phyloP scores from a whole-genome alignment of 2,329 filamentous ascomycete species.

The Alternaria triticimaculans region DNA sequence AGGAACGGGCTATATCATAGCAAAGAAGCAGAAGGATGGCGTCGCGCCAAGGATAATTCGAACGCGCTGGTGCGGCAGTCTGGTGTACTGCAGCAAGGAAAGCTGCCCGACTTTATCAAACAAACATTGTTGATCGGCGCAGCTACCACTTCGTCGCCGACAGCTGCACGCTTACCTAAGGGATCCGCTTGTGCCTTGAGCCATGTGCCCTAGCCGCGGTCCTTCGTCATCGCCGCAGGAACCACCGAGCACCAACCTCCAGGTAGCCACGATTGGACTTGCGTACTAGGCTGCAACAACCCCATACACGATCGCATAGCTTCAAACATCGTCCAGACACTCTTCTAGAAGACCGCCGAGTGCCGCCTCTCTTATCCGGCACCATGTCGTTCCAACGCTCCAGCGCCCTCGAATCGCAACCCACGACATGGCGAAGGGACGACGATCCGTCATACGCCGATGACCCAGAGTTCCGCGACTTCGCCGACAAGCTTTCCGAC shows the following conservation, averaged over 20 bases:
- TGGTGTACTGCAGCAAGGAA: constrained; percentile 8
- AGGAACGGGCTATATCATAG: constrained; percentile 31
- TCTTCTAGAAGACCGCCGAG: neutral
- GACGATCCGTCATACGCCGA: constrained; percentile 82
- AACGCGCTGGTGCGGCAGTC: constrained; percentile 14
- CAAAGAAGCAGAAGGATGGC: constrained; percentile 14
- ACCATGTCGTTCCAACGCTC: constrained; percentile 91
- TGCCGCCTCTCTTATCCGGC: neutral
- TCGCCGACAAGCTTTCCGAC: constrained; percentile 83
- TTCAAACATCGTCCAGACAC: neutral
- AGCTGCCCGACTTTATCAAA: constrained; percentile 29
- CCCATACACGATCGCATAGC: constrained; percentile 11
- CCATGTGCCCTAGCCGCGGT: constrained; percentile 20
- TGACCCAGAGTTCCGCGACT: constrained; percentile 87
- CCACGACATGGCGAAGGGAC: constrained; percentile 69
- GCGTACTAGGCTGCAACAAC: constrained; percentile 11
- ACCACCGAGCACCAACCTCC: constrained; percentile 29
- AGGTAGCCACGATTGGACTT: constrained; percentile 29
- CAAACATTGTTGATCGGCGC: constrained; percentile 30
- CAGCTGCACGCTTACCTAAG: constrained; percentile 22
- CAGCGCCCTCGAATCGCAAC: constrained; percentile 81
- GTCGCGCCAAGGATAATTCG: constrained; percentile 11
- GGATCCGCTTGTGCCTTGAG: constrained; percentile 23
- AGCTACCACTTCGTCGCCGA: constrained; percentile 22
- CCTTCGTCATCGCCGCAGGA: constrained; percentile 39